Evolutionary conservation across 2,329 filamentous ascomycete genomes (phyloP), one percentile per base, ranked within the genome.

Genomic region (Colletotrichum lini): DNA sequence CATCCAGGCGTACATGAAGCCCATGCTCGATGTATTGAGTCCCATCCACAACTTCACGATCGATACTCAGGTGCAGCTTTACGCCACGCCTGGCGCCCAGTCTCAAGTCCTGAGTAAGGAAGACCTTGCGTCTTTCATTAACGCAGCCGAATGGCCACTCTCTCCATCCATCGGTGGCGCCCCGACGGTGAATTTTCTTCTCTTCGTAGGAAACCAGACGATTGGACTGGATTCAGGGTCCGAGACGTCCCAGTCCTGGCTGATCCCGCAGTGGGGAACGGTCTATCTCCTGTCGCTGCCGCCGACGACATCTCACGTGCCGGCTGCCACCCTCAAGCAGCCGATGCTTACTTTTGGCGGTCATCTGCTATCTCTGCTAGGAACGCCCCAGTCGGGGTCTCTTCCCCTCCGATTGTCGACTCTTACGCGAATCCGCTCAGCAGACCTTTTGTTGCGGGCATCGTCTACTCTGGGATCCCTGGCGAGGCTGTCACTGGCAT

Each of bases 71-170:
- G 93, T 99, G 3, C 96, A 99, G 82, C 88, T 98, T 0, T 98
- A 98, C 79, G 96, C 96, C n/a, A 84, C 85, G 1, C 89, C 90
- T 0, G 88, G 90, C n/a, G 88, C 90, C 1, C 87, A 89, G 76
- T 86, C 87, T 18, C 83, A 91, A 30, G 87, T 92, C 0, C 84
- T 99, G 45, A 91, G 89, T 76, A 95, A 94, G 79, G 93, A 97
- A 76, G 95, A 98, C 76, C 87, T 99, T 1, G 94, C 94, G 47
- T 95, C 94, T 1, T 99, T 99, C 78, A 95, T 99, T 81, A 99
- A 99, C 78, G 95, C 96, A 2, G 96, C 96, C 2, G 96, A 99
- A 83, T 99, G 96, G 96, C 96, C 96, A 0, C 83, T 99, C 3
- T 97, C 93, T 73, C 96, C 96, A 0, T 98, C 94, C 67, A 98